These are phyloP conservation scores for Diplodia scrobiculata DNA, from an alignment of 2,329 filamentous ascomycete species.

Conservation along the genomic window DNA sequence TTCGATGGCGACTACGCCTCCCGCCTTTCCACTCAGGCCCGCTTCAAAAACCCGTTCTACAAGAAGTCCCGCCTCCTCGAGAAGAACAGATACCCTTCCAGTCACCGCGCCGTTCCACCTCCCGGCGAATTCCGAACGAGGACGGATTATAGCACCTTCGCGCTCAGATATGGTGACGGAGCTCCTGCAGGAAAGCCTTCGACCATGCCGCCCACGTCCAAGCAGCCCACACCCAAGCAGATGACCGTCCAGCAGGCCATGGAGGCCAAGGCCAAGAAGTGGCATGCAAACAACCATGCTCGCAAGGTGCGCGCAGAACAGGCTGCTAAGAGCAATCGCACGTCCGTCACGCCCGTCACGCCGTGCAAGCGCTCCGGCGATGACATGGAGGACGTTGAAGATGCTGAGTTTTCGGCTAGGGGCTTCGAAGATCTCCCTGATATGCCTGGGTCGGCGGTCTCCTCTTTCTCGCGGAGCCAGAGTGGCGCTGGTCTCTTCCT, in stretches of 20 bases:
- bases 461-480: not conserved
- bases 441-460: not conserved
- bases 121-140: not conserved
- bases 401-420: not conserved
- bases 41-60: no score
- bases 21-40: no score
- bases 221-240: no score
- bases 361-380: not conserved
- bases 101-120: not conserved
- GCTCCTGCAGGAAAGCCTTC: not conserved
- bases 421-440: not conserved
- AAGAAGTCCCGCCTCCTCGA: no score
- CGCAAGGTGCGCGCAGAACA: not conserved
- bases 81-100: not conserved
- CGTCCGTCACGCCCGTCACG: not conserved
- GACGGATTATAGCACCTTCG: not conserved
- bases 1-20: no score
- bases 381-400: not conserved
- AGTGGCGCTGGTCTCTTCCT: not conserved
- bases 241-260: no score
- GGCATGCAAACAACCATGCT: not conserved
- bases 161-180: not conserved
- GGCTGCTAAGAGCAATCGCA: not conserved
- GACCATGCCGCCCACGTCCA: not conserved
- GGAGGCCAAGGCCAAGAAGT: not conserved